These are phyloP conservation scores for Anthracocystis panici-leucophaei DNA, from an alignment of 1,284 basidiomycete species.

Conservation along the genomic window DNA sequence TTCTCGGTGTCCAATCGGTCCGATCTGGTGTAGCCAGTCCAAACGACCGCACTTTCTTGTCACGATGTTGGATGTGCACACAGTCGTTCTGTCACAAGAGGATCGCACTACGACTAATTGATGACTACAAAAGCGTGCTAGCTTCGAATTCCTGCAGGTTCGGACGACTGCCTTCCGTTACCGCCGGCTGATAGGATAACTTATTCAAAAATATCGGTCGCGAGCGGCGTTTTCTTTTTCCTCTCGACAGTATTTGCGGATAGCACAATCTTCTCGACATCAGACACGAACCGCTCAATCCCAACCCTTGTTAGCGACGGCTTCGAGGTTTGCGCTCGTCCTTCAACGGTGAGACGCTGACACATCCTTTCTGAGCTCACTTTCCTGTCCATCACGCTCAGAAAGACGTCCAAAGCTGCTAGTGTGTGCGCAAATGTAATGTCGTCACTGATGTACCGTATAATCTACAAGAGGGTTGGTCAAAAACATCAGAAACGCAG, in stretches of 20 bases:
- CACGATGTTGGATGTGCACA: too few relatives aligned
- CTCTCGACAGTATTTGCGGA: neutral
- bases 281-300: too few relatives aligned
- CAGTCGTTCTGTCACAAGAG: too few relatives aligned
- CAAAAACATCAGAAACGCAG: conserved; percentile 24
- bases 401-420: neutral
- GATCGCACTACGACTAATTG: neutral
- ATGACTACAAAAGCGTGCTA: neutral
- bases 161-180: conserved; percentile 31
- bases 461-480: conserved; percentile 33
- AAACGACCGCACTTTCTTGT: neutral
- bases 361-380: neutral
- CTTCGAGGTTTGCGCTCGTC: too few relatives aligned
- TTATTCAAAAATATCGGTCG: neutral
- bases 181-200: neutral
- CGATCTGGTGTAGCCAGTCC: neutral
- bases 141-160: conserved; percentile 6
- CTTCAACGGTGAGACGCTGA: neutral
- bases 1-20: neutral
- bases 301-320: too few relatives aligned
- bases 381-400: too few relatives aligned
- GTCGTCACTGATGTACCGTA: conserved; percentile 27
- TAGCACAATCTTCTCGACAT: neutral
- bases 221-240: conserved; percentile 4
- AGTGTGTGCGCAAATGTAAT: conserved; percentile 13